These are phyloP conservation scores for Scortechinia acanthostroma DNA, from an alignment of 2,329 filamentous ascomycete genomes.

Conservation along the genomic window DNA sequence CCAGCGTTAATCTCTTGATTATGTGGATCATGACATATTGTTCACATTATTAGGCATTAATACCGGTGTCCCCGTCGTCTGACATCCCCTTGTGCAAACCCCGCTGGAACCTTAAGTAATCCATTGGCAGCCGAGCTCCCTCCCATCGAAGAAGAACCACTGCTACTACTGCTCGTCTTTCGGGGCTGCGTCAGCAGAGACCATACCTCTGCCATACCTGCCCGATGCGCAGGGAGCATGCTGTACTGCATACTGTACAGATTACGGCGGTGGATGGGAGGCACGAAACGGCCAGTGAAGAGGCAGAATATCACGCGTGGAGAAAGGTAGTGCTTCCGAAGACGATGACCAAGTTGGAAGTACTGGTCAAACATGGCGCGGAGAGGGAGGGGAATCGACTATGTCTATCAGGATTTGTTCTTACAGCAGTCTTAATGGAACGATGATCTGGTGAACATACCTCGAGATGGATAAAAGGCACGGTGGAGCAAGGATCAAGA, in stretches of 20 bases:
- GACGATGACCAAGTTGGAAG: constrained; percentile 84
- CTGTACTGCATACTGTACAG: constrained; percentile 95
- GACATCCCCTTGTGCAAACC: neutral
- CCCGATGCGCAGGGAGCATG: constrained; percentile 81
- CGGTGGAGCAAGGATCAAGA: constrained; percentile 40
- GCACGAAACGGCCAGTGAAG: constrained; percentile 83
- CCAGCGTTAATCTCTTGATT: too few relatives aligned
- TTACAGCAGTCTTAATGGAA: neutral
- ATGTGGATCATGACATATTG: neutral
- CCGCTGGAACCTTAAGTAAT: neutral
- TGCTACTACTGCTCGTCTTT: neutral
- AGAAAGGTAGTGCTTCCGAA: constrained; percentile 90
- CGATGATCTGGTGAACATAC: constrained; percentile 33
- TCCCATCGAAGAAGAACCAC: neutral
- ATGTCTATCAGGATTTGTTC: constrained; percentile 5
- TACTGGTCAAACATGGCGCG: constrained; percentile 96
- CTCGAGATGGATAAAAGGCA: constrained; percentile 81
- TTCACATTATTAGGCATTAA: neutral
- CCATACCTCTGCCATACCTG: constrained; percentile 83
- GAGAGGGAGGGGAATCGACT: constrained; percentile 84
- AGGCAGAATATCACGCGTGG: constrained; percentile 82
- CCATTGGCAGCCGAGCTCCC: neutral
- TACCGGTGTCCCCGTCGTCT: neutral
- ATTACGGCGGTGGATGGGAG: constrained; percentile 88
- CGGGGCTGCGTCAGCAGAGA: constrained; percentile 33